Conservation (phyloP, 1,284 basidiomycete species). For the Fistulinella cinereoalba region DNA sequence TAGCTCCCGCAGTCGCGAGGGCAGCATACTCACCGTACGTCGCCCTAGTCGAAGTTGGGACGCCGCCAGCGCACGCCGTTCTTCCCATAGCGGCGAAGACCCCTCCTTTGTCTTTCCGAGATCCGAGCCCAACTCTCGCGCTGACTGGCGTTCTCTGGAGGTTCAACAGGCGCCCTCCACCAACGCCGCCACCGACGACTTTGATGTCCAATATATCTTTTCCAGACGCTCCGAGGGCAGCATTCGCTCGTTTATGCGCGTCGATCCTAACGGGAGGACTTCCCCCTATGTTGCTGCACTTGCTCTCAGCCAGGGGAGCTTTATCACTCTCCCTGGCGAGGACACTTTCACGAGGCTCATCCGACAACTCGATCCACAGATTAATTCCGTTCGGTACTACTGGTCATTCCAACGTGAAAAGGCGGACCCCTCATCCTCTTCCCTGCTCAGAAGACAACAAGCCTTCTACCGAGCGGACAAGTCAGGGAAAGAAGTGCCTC, state of each 20-base stretch:
- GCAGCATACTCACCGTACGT: conserved; percentile 47
- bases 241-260: conserved; percentile 37
- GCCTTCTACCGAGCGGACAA: conserved; percentile 22
- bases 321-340: conserved; percentile 48
- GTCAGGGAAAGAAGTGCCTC: conserved; percentile 37
- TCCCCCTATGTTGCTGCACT: conserved; percentile 22
- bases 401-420: conserved; percentile 67
- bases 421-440: conserved; percentile 34
- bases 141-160: conserved; percentile 45
- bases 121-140: conserved; percentile 37
- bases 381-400: conserved; percentile 43
- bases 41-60: conserved; percentile 54
- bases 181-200: conserved; percentile 37
- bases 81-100: conserved; percentile 26
- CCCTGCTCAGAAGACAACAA: conserved; percentile 21
- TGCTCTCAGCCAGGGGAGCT: conserved; percentile 46
- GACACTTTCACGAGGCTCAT: conserved; percentile 60
- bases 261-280: conserved; percentile 16
- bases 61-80: conserved; percentile 37
- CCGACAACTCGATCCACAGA: conserved; percentile 47
- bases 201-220: conserved; percentile 46
- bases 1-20: conserved; percentile 43
- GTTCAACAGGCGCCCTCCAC: conserved; percentile 13
- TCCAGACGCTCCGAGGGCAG: conserved; percentile 30
- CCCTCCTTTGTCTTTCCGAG: conserved; percentile 41